Conservation (phyloP, 768 basidiomycete species). For the Ramaria sp. region DNA sequence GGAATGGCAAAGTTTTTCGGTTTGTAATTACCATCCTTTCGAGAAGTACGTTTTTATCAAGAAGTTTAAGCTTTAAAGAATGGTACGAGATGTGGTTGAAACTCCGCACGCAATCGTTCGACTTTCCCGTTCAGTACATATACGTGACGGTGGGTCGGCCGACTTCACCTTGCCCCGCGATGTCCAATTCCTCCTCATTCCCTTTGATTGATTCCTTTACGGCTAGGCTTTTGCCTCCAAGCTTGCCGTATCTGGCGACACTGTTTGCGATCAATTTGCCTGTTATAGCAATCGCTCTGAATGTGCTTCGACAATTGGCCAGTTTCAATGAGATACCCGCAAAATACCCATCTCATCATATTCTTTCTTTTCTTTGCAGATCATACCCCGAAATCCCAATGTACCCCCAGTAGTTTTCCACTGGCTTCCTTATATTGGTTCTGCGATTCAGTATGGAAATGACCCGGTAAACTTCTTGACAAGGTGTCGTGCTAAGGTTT, state of each 20-base stretch:
- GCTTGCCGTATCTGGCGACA: constrained; percentile 18
- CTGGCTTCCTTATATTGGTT: constrained; percentile 83
- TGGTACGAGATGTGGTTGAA: no score
- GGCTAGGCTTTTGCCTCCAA: background rate
- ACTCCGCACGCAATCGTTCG: no score
- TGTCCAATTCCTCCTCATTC: background rate
- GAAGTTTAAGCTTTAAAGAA: background rate
- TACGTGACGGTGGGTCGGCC: background rate
- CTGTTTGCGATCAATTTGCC: constrained; percentile 54
- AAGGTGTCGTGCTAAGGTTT: constrained; percentile 64
- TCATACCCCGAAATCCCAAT: constrained; percentile 55
- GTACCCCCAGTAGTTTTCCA: constrained; percentile 91
- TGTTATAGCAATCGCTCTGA: constrained; percentile 53
- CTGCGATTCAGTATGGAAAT: constrained; percentile 80
- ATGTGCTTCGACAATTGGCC: constrained; percentile 74
- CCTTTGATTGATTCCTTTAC: background rate
- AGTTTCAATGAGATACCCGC: constrained; percentile 20
- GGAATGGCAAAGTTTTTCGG: no score
- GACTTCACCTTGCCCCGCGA: background rate
- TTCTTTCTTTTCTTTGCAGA: constrained; percentile 25
- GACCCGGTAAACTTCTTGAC: constrained; percentile 88
- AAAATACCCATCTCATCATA: background rate
- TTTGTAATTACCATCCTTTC: no score
- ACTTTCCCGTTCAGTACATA: background rate
- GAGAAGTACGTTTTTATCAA: background rate